These are phyloP conservation scores for Xerocomus amazonicus DNA, from an alignment of 1,284 basidiomycete genomes.

Conservation along the genomic window DNA sequence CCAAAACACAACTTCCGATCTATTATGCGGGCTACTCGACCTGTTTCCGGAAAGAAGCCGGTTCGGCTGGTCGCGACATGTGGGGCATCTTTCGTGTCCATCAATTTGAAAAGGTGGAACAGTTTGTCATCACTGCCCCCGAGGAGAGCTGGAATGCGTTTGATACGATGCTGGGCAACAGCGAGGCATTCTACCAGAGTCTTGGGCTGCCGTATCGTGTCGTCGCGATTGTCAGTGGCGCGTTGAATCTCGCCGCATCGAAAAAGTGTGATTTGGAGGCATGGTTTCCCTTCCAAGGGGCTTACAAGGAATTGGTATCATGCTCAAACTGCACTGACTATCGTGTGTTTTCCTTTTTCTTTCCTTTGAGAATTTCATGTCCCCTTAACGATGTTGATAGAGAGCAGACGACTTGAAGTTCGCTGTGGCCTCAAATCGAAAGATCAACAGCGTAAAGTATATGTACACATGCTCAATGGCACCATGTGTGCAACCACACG, in stretches of 20 bases:
- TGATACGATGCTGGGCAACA: conserved; percentile 85
- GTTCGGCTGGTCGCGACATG: conserved; percentile 94
- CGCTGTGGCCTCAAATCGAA: conserved; percentile 86
- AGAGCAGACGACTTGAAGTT: conserved; percentile 87
- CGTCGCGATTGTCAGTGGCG: conserved; percentile 95
- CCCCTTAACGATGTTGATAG: conserved; percentile 39
- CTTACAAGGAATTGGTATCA: conserved; percentile 93
- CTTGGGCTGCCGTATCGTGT: conserved; percentile 89
- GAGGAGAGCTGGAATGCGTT: conserved; percentile 94
- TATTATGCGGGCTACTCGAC: conserved; percentile 84
- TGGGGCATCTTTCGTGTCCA: conserved; percentile 99
- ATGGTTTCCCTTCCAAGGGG: conserved; percentile 98
- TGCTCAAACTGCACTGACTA: conserved; percentile 95
- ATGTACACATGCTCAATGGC: conserved; percentile 97
- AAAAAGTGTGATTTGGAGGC: conserved; percentile 99
- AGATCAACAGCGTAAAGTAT: conserved; percentile 83
- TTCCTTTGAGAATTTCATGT: neutral
- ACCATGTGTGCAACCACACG: conserved; percentile 97
- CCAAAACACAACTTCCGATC: conserved; percentile 87
- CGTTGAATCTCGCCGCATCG: conserved; percentile 93
- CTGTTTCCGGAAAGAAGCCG: conserved; percentile 99
- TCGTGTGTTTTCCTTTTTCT: conserved; percentile 53
- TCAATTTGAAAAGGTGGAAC: conserved; percentile 99
- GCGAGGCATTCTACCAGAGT: conserved; percentile 95
- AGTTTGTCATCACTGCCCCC: conserved; percentile 95